Percentiles rank a stretch among this genome's conserved stretches.
Evolutionary conservation across 139 green algal genomes (phyloP).

Genomic region (Nannochloris sp.): DNA sequence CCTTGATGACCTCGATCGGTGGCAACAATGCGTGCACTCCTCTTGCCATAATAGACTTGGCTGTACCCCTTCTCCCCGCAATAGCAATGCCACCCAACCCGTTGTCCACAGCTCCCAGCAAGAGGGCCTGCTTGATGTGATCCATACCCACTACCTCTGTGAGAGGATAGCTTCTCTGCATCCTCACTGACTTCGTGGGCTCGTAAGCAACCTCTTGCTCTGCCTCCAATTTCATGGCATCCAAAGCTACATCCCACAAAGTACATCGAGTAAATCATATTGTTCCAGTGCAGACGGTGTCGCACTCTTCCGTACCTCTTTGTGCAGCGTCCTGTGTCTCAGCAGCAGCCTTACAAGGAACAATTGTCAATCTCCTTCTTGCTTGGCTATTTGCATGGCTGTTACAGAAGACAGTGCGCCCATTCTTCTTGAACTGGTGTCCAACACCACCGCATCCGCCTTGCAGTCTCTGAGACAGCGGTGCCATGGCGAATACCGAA

Average conservation of each 20-base stretch:
- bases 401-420: too few species aligned
- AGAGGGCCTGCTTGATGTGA: slow-evolving; percentile 89
- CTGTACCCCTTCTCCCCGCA: slow-evolving; percentile 79
- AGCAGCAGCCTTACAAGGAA: too few species aligned
- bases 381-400: too few species aligned
- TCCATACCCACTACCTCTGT: slow-evolving; percentile 85
- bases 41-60: slow-evolving; percentile 95
- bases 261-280: too few species aligned
- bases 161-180: slow-evolving; percentile 63
- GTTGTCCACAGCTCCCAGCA: slow-evolving; percentile 92
- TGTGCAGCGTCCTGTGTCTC: too few species aligned
- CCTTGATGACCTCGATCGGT: slow-evolving; percentile 93
- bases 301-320: too few species aligned
- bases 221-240: slow-evolving; percentile 18
- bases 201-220: slow-evolving; percentile 12
- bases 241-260: slow-evolving; percentile 8
- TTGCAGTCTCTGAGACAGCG: too few species aligned
- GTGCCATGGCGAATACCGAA: too few species aligned
- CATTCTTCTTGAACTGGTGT: too few species aligned
- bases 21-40: slow-evolving; percentile 91
- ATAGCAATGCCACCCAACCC: slow-evolving; percentile 90
- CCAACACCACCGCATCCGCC: too few species aligned
- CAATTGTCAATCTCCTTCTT: too few species aligned
- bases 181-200: slow-evolving; percentile 16
- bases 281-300: too few species aligned